phyloP scores from a whole-genome alignment of 129 eudicot genomes.

The Glebionis coronaria region DNA sequence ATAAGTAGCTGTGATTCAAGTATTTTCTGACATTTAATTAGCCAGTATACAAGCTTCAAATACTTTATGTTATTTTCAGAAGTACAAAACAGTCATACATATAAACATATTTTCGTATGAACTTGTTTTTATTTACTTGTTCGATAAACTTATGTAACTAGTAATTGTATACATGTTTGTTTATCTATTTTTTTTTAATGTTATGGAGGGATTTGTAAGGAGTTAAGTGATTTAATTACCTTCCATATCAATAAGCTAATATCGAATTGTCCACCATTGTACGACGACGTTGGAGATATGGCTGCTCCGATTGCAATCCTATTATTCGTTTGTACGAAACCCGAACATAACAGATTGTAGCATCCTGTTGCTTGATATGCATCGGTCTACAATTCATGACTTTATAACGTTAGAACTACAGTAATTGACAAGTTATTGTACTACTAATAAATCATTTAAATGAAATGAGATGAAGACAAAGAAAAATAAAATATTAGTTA shows the following conservation, averaged over 20 bases:
- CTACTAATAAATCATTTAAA: not conserved
- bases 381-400: slow-evolving; percentile 56
- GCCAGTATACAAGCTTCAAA: too few species aligned
- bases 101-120: not conserved
- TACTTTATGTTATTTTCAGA: not conserved
- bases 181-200: too few species aligned
- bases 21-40: too few species aligned
- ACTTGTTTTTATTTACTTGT: too few species aligned
- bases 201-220: too few species aligned
- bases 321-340: slow-evolving; percentile 83
- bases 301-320: slow-evolving; percentile 90
- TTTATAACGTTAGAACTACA: not conserved
- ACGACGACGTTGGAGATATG: slow-evolving; percentile 80
- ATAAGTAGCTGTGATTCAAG: too few species aligned
- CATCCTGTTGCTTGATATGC: slow-evolving; percentile 96
- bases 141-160: too few species aligned
- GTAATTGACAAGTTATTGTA: not conserved
- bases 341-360: slow-evolving; percentile 89
- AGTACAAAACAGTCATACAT: not conserved
- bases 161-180: too few species aligned
- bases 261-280: slow-evolving; percentile 82
- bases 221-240: slow-evolving; percentile 38
- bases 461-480: not conserved
- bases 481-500: slow-evolving; percentile 33
- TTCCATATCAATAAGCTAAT: slow-evolving; percentile 84